phyloP scores from a whole-genome alignment of 2,329 filamentous ascomycete species.

The Phialemoniopsis sp. region DNA sequence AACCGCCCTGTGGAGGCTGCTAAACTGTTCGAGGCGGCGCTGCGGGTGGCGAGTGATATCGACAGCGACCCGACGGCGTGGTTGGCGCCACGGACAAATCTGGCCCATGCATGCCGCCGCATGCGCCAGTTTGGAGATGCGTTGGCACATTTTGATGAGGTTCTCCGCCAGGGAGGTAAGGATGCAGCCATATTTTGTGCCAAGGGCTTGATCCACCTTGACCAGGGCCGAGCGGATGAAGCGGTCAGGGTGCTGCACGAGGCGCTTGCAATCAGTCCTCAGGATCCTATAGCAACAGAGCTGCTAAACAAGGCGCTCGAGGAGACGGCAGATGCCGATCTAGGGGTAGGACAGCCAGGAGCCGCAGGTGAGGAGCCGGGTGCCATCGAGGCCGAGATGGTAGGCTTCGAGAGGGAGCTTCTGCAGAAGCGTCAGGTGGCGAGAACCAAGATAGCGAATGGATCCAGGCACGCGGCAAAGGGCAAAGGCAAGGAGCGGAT shows the following conservation, averaged over 20 bases:
- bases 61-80: constrained; percentile 79
- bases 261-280: constrained; percentile 71
- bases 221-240: constrained; percentile 69
- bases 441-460: constrained; percentile 22
- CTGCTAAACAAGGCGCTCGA: constrained; percentile 68
- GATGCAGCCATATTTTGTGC: constrained; percentile 75
- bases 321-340: constrained; percentile 47
- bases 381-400: constrained; percentile 34
- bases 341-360: constrained; percentile 9
- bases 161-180: constrained; percentile 76
- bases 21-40: constrained; percentile 71
- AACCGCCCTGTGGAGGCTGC: constrained; percentile 72
- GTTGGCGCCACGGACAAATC: constrained; percentile 80
- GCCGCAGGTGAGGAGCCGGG: constrained; percentile 25
- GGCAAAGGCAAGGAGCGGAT: constrained; percentile 36
- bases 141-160: constrained; percentile 79
- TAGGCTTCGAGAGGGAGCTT: constrained; percentile 49
- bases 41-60: constrained; percentile 74
- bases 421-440: constrained; percentile 41
- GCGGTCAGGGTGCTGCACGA: constrained; percentile 83
- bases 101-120: constrained; percentile 82
- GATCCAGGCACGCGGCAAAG: constrained; percentile 25
- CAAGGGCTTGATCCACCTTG: constrained; percentile 80
- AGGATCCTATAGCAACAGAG: constrained; percentile 79
- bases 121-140: constrained; percentile 66